Percentiles rank a stretch among this genome's conserved stretches.
Evolutionary conservation across 2,329 filamentous ascomycete genomes (phyloP).

Genomic region (Lomentospora prolificans): DNA sequence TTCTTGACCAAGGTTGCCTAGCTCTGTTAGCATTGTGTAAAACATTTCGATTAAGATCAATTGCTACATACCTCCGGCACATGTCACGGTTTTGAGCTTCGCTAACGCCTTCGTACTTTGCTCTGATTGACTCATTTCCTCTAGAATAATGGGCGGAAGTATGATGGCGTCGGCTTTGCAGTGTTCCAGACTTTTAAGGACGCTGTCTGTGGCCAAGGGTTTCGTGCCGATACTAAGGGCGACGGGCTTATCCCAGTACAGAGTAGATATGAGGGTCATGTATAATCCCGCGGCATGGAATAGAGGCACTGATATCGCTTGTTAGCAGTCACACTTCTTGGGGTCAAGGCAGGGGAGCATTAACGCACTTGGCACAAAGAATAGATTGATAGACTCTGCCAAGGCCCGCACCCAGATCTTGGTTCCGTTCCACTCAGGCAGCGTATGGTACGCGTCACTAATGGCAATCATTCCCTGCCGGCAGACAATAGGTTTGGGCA

Average conservation of each 20-base stretch:
- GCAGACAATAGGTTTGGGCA: conserved; percentile 34
- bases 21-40: background rate
- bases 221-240: conserved; percentile 20
- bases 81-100: conserved; percentile 23
- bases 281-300: conserved; percentile 28
- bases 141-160: conserved; percentile 29
- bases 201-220: conserved; percentile 24
- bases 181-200: conserved; percentile 21
- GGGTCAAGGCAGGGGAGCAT: background rate
- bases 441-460: conserved; percentile 20
- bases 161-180: conserved; percentile 18
- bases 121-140: conserved; percentile 28
- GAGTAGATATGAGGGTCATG: conserved; percentile 13
- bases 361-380: conserved; percentile 7
- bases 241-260: conserved; percentile 21
- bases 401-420: conserved; percentile 10
- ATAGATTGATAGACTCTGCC: background rate
- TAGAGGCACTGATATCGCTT: conserved; percentile 23
- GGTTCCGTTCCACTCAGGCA: conserved; percentile 16
- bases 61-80: conserved; percentile 26
- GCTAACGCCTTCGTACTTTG: conserved; percentile 20
- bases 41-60: background rate
- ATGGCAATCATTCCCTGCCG: conserved; percentile 27
- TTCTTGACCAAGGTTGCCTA: conserved; percentile 26
- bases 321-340: too few species aligned